Evolutionary conservation across 176 grass and related monocot genomes (phyloP).

Genomic region (Triticum urartu): DNA sequence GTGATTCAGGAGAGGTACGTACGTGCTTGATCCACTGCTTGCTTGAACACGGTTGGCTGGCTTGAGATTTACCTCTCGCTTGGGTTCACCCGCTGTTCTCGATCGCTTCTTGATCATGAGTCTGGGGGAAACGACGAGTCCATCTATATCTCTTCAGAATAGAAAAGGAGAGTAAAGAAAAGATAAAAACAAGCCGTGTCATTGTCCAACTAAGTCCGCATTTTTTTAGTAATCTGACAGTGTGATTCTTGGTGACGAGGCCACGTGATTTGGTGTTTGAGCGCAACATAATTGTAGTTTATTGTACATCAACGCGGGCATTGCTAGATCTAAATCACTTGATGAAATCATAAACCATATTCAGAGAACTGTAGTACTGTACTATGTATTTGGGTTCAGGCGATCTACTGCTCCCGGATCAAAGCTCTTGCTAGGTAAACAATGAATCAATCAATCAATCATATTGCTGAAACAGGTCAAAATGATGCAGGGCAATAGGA

Average conservation of each 20-base stretch:
- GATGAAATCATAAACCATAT: not conserved
- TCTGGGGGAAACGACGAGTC: not conserved
- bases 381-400: not conserved
- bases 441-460: not conserved
- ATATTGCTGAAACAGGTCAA: not conserved
- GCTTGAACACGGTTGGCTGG: not conserved
- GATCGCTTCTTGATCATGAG: not conserved
- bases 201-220: not conserved
- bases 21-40: not conserved
- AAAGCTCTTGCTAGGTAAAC: not conserved
- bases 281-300: not conserved
- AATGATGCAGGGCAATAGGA: slow-evolving; percentile 22
- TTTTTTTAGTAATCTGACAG: not conserved
- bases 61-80: not conserved
- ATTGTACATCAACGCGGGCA: not conserved
- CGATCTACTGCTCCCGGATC: not conserved
- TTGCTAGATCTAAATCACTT: not conserved
- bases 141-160: not conserved
- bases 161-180: not conserved
- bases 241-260: not conserved
- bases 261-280: not conserved
- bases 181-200: not conserved
- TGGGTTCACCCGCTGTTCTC: too few relatives aligned
- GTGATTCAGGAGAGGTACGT: slow-evolving; percentile 29
- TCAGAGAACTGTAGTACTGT: not conserved